Conservation (phyloP, 1,284 basidiomycete genomes). For the Marasmius tenuissimus region DNA sequence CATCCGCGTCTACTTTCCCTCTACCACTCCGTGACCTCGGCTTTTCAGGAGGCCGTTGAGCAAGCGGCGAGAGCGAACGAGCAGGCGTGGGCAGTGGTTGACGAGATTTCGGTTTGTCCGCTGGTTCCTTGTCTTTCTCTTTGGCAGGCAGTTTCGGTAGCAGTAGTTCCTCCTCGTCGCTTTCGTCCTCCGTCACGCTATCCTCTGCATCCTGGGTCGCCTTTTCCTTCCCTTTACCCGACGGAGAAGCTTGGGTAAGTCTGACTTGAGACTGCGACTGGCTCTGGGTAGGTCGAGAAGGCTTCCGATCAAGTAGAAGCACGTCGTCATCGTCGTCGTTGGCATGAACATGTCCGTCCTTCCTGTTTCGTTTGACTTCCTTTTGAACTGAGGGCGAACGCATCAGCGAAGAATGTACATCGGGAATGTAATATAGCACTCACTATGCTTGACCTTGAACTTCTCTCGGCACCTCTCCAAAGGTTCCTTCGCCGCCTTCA, state of each 20-base stretch:
- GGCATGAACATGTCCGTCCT: constrained; percentile 61
- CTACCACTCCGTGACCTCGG: background rate
- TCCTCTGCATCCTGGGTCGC: constrained; percentile 23
- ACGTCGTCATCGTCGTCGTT: constrained; percentile 57
- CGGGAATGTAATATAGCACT: constrained; percentile 15
- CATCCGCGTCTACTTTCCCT: constrained; percentile 9
- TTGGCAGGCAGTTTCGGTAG: constrained; percentile 20
- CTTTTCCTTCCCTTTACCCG: constrained; percentile 26
- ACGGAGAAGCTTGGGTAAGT: constrained; percentile 16
- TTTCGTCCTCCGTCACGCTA: constrained; percentile 48
- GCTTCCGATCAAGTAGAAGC: constrained; percentile 60
- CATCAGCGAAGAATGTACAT: background rate
- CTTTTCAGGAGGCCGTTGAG: background rate
- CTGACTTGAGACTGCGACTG: constrained; percentile 18
- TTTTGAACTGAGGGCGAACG: constrained; percentile 50
- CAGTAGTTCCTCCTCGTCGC: constrained; percentile 28
- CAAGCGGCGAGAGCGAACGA: constrained; percentile 42
- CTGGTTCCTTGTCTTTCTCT: constrained; percentile 8
- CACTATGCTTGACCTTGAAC: constrained; percentile 78
- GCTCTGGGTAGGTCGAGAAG: constrained; percentile 25
- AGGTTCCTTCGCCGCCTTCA: constrained; percentile 56
- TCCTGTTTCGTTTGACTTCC: constrained; percentile 45
- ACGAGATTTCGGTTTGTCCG: constrained; percentile 11
- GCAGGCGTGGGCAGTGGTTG: constrained; percentile 47
- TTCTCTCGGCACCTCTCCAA: constrained; percentile 61